Percentiles rank a stretch among this genome's conserved stretches.
phyloP scores from a whole-genome alignment of 2,329 filamentous ascomycete genomes.

The Xylaria digitata region DNA sequence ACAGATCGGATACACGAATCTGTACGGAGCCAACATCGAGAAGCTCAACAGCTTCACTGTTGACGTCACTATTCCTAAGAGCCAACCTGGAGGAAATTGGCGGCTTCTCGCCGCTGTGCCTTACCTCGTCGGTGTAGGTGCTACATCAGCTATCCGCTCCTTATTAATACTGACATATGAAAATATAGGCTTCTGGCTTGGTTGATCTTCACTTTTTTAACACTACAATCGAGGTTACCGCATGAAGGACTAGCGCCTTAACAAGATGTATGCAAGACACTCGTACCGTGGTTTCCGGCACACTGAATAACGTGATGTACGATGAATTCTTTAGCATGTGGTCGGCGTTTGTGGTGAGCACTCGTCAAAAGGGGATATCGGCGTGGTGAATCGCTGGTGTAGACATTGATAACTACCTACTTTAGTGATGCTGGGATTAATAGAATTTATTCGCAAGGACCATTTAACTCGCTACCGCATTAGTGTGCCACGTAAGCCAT shows the following conservation, averaged over 20 bases:
- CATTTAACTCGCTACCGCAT: not conserved
- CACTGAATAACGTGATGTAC: constrained; percentile 2
- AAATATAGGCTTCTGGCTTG: constrained; percentile 44
- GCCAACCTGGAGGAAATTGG: constrained; percentile 41
- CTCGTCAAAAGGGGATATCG: not conserved
- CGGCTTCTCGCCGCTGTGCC: constrained; percentile 46
- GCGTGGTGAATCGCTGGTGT: constrained; percentile 5
- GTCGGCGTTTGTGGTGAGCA: constrained; percentile 18
- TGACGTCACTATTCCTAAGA: constrained; percentile 38
- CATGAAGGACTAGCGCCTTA: not conserved
- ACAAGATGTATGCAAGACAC: not conserved
- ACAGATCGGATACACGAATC: constrained; percentile 47
- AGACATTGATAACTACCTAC: constrained; percentile 15
- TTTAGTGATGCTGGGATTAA: constrained; percentile 25
- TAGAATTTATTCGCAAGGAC: constrained; percentile 25
- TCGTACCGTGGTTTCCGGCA: not conserved
- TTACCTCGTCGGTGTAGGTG: constrained; percentile 48
- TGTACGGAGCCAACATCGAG: constrained; percentile 42
- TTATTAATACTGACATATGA: constrained; percentile 20
- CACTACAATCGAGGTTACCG: constrained; percentile 39
- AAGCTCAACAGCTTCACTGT: constrained; percentile 43
- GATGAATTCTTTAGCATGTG: constrained; percentile 7
- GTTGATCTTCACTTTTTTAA: constrained; percentile 36
- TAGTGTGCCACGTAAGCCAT: not conserved
- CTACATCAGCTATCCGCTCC: not conserved